Conservation (phyloP, 495 filamentous ascomycete genomes). For the Clohesyomyces aquaticus region DNA sequence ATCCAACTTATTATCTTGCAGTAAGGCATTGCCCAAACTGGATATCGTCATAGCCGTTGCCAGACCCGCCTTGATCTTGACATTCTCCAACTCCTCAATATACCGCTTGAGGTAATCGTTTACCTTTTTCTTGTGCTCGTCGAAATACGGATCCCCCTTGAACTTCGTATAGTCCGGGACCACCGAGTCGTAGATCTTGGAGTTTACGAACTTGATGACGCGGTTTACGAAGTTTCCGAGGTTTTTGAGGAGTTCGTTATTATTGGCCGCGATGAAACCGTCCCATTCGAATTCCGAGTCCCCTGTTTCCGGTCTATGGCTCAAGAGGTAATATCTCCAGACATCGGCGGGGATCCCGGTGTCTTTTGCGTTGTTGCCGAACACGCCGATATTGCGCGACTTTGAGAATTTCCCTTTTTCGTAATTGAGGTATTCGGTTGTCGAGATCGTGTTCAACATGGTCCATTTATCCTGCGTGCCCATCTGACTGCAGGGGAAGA, state of each 20-base stretch:
- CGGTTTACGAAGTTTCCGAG: slow-evolving; percentile 94
- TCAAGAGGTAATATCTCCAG: slow-evolving; percentile 91
- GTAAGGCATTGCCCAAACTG: slow-evolving; percentile 74
- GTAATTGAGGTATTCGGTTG: slow-evolving; percentile 96
- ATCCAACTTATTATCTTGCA: slow-evolving; percentile 81
- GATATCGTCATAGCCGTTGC: slow-evolving; percentile 71
- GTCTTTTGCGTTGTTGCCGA: slow-evolving; percentile 84
- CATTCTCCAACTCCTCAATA: slow-evolving; percentile 70
- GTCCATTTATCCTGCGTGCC: slow-evolving; percentile 89
- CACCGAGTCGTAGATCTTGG: slow-evolving; percentile 66
- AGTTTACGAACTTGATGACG: slow-evolving; percentile 86
- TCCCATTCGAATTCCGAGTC: slow-evolving; percentile 91
- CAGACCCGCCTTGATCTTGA: slow-evolving; percentile 75
- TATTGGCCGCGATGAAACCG: slow-evolving; percentile 82
- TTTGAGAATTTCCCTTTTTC: slow-evolving; percentile 96
- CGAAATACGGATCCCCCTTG: slow-evolving; percentile 47
- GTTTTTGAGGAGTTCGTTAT: slow-evolving; percentile 86
- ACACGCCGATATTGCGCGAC: slow-evolving; percentile 85
- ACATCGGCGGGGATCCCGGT: slow-evolving; percentile 86
- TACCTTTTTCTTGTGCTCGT: slow-evolving; percentile 64
- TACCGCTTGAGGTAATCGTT: slow-evolving; percentile 69
- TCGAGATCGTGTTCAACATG: slow-evolving; percentile 82
- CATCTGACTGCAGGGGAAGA: slow-evolving; percentile 86
- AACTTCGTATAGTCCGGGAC: slow-evolving; percentile 70
- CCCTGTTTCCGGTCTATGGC: slow-evolving; percentile 83